Base-by-base conservation (phyloP, 1,284 basidiomycete species). In the Cutaneotrichosporon sp. region DNA sequence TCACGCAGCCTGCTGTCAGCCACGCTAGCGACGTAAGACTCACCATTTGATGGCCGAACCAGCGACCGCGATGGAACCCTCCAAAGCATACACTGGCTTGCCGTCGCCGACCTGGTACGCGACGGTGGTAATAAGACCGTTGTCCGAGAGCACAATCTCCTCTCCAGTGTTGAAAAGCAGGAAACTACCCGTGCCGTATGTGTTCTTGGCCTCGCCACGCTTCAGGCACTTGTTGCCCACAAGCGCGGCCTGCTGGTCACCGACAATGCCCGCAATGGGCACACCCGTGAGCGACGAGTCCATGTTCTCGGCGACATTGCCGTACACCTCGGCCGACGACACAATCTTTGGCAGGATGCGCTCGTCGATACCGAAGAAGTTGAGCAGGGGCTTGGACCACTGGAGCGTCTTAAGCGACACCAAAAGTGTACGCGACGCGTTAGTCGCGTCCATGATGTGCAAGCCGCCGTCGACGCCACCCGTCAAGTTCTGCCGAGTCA, bases 131-230 rank as follows among this genome's bases (percentile, higher is more conserved):
- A 97, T 77, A 55, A 97, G 75, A 2, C 94, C 94, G 66, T 97
- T 86, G 34, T 78, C 79, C 66, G 90, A 94, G 66, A 84, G 79
- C 12, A 97, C 87, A 40, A 91, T 84, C 46, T 94, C 87, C 17
- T 78, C 79, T 2, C 94, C 96, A 0, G 94, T 97, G 59, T 76
- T 76, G 81, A 97, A 97, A 23, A 98, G 79, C 59, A 97, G 78
- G 79, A 98, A 98, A 22, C 90, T 90, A 39, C 94, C 94, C 0
- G 94, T 98, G 18, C 93, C 92, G 65, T 92, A 96, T 2, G 91
- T 96, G 74, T 90, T 92, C 77, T 96, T 96, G 3, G 90, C 90
- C 69, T 93, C 87, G 21, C 91, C 91, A 58, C 81, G 78, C 45
- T 72, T 78, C 51, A 97, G 73, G 66, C 92, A 97, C 74, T 97